Percentiles rank a stretch among this genome's conserved stretches.
These are phyloP conservation scores for Boletus bicolor DNA, from an alignment of 768 basidiomycete genomes.

Conservation along the genomic window DNA sequence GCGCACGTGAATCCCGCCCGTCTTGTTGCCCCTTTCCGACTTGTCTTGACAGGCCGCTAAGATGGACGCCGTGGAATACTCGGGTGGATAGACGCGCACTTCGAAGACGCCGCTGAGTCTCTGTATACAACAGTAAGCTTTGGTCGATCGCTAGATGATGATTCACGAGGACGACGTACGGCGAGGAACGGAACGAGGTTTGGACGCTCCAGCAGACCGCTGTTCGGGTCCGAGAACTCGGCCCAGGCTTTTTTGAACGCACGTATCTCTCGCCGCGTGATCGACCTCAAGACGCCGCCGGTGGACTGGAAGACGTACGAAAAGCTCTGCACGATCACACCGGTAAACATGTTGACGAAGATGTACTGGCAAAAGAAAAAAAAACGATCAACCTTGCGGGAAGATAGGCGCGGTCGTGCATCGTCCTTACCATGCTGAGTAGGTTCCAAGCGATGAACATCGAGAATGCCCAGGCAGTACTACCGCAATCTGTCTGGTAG, in stretches of 20 bases:
- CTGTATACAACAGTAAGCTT: constrained; percentile 37
- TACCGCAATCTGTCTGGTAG: constrained; percentile 84
- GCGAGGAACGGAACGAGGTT: constrained; percentile 77
- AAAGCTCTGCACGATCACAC: constrained; percentile 95
- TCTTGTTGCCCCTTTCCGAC: constrained; percentile 32
- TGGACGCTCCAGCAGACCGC: constrained; percentile 69
- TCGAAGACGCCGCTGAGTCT: constrained; percentile 85
- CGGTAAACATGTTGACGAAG: constrained; percentile 94
- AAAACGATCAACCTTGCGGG: background rate
- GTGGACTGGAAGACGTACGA: constrained; percentile 92
- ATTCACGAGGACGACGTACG: constrained; percentile 45
- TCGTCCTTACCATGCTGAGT: constrained; percentile 73
- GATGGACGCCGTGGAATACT: constrained; percentile 62
- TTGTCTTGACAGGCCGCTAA: constrained; percentile 46
- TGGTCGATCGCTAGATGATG: background rate
- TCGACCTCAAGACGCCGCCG: constrained; percentile 65
- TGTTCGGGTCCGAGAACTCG: constrained; percentile 73
- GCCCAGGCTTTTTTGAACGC: constrained; percentile 95
- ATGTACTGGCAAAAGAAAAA: constrained; percentile 62
- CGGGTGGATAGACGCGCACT: constrained; percentile 75
- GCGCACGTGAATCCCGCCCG: constrained; percentile 57
- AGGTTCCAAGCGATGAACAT: constrained; percentile 96
- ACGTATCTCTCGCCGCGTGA: constrained; percentile 90
- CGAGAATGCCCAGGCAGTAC: constrained; percentile 73
- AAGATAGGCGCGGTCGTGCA: constrained; percentile 13